Evolutionary conservation across 1,284 basidiomycete species (phyloP), one percentile per base, ranked within the genome.

Genomic region (Stereum hirsutum): DNA sequence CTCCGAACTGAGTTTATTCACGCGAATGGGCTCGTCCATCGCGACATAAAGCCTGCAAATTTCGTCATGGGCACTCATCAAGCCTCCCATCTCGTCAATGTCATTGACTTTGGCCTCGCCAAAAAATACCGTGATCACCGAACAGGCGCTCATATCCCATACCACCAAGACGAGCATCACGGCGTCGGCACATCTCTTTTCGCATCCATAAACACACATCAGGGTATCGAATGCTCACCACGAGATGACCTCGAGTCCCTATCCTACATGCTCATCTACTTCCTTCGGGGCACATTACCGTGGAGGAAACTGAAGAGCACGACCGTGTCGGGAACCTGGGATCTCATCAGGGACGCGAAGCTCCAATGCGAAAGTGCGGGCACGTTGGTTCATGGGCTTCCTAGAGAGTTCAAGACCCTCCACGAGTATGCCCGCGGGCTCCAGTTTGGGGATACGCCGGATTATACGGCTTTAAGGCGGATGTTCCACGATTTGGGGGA

Each of bases 161-260:
- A 93, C 72, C 77, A 83, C 54, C 90, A 93, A 62, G 89, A 93
- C 61, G 85, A 88, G 55, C 86, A 88, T 61, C 81, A 85, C 46
- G 82, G 83, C 42, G 94, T 95, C 32, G 94, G 94, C 43, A 97
- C 94, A 1, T 90, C 89, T 20, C 75, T 94, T 21, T 98, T 97
- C 66, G 95, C 94, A 10, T 88, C 89, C 36, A 85, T 98, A 62
- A 95, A 92, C 66, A 94, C 94, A 5, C 95, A 98, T 61, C 72
- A 90, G 40, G 94, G 94, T 51, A 79, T 93, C 45, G 89, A 94
- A 65, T 86, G 85, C 46, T 88, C 89, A 19, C 79, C 91, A 44
- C 78, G 92, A 38, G 92, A 96, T 58, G 92, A 96, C 62, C 78
- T 95, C 54, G 91, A 95, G 64, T 88, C 86, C 1, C 71, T 95